Evolutionary conservation across 2,329 filamentous ascomycete species (phyloP), one percentile per base, ranked within the genome.

Genomic region (Periconia macrospinosa): DNA sequence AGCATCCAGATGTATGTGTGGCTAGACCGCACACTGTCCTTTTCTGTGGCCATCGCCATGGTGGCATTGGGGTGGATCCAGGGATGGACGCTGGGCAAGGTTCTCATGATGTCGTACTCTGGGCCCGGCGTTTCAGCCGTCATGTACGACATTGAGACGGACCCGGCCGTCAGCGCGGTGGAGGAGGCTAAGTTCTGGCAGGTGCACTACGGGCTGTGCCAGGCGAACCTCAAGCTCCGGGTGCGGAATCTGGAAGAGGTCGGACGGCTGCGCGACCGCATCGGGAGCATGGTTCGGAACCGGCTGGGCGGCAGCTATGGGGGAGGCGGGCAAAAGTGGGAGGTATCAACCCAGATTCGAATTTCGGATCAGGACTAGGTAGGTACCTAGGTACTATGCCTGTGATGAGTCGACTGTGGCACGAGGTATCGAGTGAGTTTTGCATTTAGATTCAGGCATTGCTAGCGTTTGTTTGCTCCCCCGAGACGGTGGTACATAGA

Each of bases 131-230:
- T 94, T 1, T 81, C 85, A 3, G 86, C 88, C 19, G 87, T 96
- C n/a, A 81, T 97, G 65, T 84, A 85, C 52, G 91, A 96, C 71
- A 92, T 99, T 48, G 88, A 92, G 71, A 83, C 86, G 1, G 92
- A 97, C 65, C 86, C 89, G 1, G 83, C 83, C 51, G 86, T 97
- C 23, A 83, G 83, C 43, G 83, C 83, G 1, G 86, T 99, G 45
- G 91, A 97, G 53, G 92, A 97, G 67, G 93, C 92, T 1, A 87
- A 92, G 69, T 96, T 99, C 74, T 99, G 94, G 94, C 94, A 99
- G 78, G 94, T 97, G 14, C 94, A 99, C 75, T 97, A 97, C 71
- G 92, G 93, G 1, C 80, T 97, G 41, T 96, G 92, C 69, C 96
- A 97, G 89, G 94, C 94, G 9, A 97, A 95, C 70, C 74, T 99